These are phyloP conservation scores for Boletus sp. DNA, from an alignment of 768 basidiomycete genomes.

Conservation along the genomic window DNA sequence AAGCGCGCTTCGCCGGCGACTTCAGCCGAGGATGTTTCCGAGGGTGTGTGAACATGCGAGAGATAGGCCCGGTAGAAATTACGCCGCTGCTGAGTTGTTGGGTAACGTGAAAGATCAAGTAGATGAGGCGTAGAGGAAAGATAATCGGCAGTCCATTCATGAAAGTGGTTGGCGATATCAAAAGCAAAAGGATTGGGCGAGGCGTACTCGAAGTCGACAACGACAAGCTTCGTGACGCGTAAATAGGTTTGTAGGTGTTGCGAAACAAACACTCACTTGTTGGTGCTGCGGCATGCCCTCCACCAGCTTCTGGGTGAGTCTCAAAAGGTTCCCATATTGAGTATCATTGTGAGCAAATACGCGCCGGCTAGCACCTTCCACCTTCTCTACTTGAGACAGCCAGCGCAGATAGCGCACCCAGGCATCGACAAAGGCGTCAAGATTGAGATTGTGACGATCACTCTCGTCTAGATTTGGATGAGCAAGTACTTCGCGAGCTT, in stretches of 20 bases:
- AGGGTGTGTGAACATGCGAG: conserved; percentile 40
- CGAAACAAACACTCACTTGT: conserved; percentile 48
- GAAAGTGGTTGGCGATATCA: conserved; percentile 96
- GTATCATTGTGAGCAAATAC: conserved; percentile 93
- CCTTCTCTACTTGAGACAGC: conserved; percentile 59
- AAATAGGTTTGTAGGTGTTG: conserved; percentile 1
- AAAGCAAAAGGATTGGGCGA: conserved; percentile 88
- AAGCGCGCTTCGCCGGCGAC: conserved; percentile 41
- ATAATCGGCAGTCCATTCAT: conserved; percentile 96
- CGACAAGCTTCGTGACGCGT: conserved; percentile 66
- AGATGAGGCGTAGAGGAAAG: conserved; percentile 66
- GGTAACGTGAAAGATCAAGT: conserved; percentile 64
- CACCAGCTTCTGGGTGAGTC: conserved; percentile 51
- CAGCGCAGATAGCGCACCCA: conserved; percentile 72
- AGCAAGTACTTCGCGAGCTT: conserved; percentile 71
- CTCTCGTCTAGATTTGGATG: conserved; percentile 48
- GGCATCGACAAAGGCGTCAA: conserved; percentile 57
- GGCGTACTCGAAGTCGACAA: conserved; percentile 98
- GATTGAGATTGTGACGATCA: conserved; percentile 54
- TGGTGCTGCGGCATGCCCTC: conserved; percentile 68
- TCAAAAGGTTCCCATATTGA: conserved; percentile 91
- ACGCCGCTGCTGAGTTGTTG: conserved; percentile 63
- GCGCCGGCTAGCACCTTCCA: conserved; percentile 55
- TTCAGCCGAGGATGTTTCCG: conserved; percentile 23
- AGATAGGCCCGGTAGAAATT: conserved; percentile 90